phyloP scores from a whole-genome alignment of 1,139 yeast species.

The Kurtzmaniella quercitrusa region DNA sequence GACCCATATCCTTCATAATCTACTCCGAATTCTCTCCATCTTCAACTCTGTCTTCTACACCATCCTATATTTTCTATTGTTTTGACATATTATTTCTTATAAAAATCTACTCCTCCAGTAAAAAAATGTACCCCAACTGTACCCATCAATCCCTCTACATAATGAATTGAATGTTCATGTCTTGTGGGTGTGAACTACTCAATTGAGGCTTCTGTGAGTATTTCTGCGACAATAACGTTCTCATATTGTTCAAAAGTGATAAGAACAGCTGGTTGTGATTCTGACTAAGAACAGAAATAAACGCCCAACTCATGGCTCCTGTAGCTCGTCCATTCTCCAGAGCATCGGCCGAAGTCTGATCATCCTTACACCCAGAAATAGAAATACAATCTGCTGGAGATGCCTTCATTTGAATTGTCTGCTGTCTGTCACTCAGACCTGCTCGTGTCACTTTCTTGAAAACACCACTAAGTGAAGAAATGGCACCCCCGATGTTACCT shows the following conservation, averaged over 20 bases:
- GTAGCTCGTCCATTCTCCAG: slow-evolving; percentile 72
- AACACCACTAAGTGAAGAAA: slow-evolving; percentile 40
- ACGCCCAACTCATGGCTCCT: slow-evolving; percentile 95
- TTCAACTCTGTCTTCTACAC: no score
- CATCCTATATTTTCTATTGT: no score
- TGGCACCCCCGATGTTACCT: slow-evolving; percentile 60
- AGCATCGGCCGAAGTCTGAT: slow-evolving; percentile 80
- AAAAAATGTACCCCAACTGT: no score
- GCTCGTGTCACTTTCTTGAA: slow-evolving; percentile 39
- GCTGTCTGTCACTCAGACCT: slow-evolving; percentile 24
- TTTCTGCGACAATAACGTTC: slow-evolving; percentile 61
- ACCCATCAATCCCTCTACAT: slow-evolving; percentile 13
- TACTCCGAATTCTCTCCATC: no score
- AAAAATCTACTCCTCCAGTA: no score
- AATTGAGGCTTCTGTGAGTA: slow-evolving; percentile 89
- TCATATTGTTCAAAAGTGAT: slow-evolving; percentile 75
- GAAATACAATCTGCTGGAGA: slow-evolving; percentile 87
- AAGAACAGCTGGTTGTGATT: slow-evolving; percentile 74
- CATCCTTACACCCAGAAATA: slow-evolving; percentile 88
- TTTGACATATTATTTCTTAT: no score
- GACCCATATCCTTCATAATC: no score
- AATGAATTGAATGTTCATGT: slow-evolving; percentile 62
- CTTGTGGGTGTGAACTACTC: slow-evolving; percentile 80
- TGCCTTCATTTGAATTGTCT: slow-evolving; percentile 51
- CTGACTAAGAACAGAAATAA: slow-evolving; percentile 62